These are phyloP conservation scores for Holtermannia corniformis DNA, from an alignment of 768 basidiomycete species.

Conservation along the genomic window DNA sequence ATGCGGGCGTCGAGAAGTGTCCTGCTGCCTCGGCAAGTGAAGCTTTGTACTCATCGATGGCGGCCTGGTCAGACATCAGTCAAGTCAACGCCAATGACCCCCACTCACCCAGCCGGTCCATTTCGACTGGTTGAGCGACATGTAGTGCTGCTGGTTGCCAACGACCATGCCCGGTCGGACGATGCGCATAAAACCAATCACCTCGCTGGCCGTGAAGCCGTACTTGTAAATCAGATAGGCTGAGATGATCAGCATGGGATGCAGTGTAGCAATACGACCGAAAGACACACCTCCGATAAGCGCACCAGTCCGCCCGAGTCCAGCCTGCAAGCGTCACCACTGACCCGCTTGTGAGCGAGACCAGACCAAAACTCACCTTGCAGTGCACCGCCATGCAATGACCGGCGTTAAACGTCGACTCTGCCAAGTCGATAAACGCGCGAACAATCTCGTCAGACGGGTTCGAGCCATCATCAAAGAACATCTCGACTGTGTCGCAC, in stretches of 20 bases:
- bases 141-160: constrained; percentile 39
- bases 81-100: background rate
- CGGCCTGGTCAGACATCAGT: background rate
- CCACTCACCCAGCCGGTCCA: constrained; percentile 34
- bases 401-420: constrained; percentile 63
- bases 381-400: constrained; percentile 77
- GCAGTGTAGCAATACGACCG: background rate
- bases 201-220: constrained; percentile 89
- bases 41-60: background rate
- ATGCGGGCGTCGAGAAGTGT: constrained; percentile 6
- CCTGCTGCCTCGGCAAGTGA: constrained; percentile 12
- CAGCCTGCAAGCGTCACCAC: constrained; percentile 69
- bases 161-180: constrained; percentile 63
- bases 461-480: constrained; percentile 97
- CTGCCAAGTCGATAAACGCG: constrained; percentile 77
- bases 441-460: constrained; percentile 91
- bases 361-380: constrained; percentile 9
- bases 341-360: too few relatives aligned
- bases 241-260: constrained; percentile 7
- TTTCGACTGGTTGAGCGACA: constrained; percentile 35
- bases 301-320: constrained; percentile 89
- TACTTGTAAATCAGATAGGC: constrained; percentile 99
- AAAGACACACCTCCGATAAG: constrained; percentile 58
- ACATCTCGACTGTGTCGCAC: constrained; percentile 46
- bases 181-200: constrained; percentile 96